Evolutionary conservation across 495 filamentous ascomycete genomes (phyloP).

Genomic region (Penicillium coprophilum): DNA sequence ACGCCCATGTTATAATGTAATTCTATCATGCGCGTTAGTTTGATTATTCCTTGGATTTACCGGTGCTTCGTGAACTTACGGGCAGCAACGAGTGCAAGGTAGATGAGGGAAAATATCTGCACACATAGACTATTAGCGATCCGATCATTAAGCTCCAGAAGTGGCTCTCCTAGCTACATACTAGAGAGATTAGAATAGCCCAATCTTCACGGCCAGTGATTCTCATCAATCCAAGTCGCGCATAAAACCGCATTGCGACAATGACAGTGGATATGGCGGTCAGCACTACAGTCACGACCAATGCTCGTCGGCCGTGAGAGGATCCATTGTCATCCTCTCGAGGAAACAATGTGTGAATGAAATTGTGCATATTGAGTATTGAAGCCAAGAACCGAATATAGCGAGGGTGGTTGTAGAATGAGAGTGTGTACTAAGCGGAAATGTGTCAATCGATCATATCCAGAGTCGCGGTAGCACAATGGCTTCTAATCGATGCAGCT

Average conservation of each 20-base stretch:
- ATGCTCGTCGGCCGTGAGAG: conserved; percentile 31
- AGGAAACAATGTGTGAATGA: conserved; percentile 20
- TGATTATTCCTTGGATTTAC: background rate
- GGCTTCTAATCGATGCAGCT: background rate
- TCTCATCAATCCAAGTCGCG: conserved; percentile 38
- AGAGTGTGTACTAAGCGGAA: conserved; percentile 6
- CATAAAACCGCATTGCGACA: conserved; percentile 37
- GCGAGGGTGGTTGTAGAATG: conserved; percentile 12
- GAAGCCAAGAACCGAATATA: conserved; percentile 10
- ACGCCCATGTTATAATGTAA: conserved; percentile 34
- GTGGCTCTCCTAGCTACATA: conserved; percentile 1
- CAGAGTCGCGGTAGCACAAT: background rate
- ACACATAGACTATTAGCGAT: background rate
- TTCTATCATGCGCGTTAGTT: conserved; percentile 23
- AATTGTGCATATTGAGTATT: conserved; percentile 21
- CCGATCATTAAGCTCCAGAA: background rate
- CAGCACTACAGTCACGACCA: conserved; percentile 40
- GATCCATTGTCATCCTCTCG: conserved; percentile 22
- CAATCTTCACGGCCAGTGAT: conserved; percentile 40
- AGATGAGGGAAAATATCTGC: conserved; percentile 31
- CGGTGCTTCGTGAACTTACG: conserved; percentile 21
- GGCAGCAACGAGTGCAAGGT: conserved; percentile 36
- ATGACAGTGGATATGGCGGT: conserved; percentile 29
- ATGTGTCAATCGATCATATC: background rate
- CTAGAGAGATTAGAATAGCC: conserved; percentile 34